Evolutionary conservation across 176 grass and related monocot species (phyloP).

Genomic region (Eragrostis nindensis): DNA sequence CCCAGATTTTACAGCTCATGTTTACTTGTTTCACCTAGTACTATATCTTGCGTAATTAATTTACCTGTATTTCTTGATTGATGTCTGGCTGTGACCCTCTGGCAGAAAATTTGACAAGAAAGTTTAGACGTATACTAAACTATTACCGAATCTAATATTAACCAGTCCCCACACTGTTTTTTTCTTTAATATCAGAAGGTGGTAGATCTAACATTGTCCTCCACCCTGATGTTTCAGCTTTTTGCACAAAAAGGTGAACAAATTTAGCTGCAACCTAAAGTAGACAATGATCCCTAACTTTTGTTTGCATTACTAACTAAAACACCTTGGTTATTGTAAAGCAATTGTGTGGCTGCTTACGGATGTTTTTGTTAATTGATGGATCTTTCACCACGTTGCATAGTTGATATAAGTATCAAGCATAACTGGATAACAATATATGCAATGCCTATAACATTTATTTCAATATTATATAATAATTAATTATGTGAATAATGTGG

Average conservation of each 20-base stretch:
- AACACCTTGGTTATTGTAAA: neutral
- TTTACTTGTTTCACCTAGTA: neutral
- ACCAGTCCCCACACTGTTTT: neutral
- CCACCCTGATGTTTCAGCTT: neutral
- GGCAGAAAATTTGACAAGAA: neutral
- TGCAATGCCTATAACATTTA: neutral
- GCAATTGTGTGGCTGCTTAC: neutral
- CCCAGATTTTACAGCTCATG: neutral
- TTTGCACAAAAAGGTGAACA: neutral
- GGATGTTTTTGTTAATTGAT: neutral
- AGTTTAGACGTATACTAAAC: neutral
- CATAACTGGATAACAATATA: neutral
- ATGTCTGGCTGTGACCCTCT: neutral
- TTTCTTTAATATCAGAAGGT: neutral
- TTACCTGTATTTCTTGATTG: neutral
- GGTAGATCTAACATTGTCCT: neutral
- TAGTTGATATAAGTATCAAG: too few species aligned
- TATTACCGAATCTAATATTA: neutral
- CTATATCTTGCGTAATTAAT: conserved; percentile 2
- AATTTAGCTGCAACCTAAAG: neutral
- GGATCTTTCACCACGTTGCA: neutral
- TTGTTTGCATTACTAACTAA: neutral
- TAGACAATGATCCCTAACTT: neutral
- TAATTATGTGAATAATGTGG: neutral
- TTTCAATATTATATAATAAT: neutral